Base-by-base conservation (phyloP, 2,329 filamentous ascomycete species). In the Fragosphaeria purpurea region DNA sequence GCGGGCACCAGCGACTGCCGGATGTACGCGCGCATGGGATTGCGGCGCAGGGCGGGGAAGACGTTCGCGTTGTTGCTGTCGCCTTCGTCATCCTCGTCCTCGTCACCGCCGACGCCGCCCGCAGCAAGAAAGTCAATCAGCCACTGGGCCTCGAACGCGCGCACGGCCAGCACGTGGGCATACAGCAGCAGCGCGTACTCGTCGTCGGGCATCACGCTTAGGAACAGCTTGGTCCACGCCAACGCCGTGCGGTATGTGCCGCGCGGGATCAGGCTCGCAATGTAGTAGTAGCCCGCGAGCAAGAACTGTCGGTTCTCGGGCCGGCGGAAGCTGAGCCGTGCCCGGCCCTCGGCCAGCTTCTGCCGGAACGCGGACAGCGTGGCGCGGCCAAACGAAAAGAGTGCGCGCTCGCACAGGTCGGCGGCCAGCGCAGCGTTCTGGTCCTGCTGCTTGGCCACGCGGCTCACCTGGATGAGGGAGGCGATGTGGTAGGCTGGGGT, bases 161-260 rank as follows among this genome's bases (percentile, higher is more conserved):
- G 81, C n/a, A 97, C 73, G 2, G 89, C 88, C 48, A 95, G 75
- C 56, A 88, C 80, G 62, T 96, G 91, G 46, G 95, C 79, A 55
- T 88, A 77, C 50, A 95, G 78, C 53, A 83, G 76, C 61, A 95
- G 79, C 44, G 81, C 86, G 60, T 95, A 96, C 0, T 89, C 89
- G 62, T 98, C 93, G 4, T 74, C 70, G 45, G 82, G 81, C 57
- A 89, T 80, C 52, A 97, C 68, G 52, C 83, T 79, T 34, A 94
- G 74, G 8, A 96, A 72, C 6, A 97, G 69, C 67, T 93, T 95
- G 6, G 87, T 79, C 90, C 93, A 98, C 66, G 97, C 93, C 45
- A 95, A 81, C 0, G 89, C 88, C 1, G 93, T 97, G 44, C 89
- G 79, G 74, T 88, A 95, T 1, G 91, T 96, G n/a, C 90, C 89